phyloP scores from a whole-genome alignment of 192 early-diverging fungal genomes.

The Backusella liffmaniae region DNA sequence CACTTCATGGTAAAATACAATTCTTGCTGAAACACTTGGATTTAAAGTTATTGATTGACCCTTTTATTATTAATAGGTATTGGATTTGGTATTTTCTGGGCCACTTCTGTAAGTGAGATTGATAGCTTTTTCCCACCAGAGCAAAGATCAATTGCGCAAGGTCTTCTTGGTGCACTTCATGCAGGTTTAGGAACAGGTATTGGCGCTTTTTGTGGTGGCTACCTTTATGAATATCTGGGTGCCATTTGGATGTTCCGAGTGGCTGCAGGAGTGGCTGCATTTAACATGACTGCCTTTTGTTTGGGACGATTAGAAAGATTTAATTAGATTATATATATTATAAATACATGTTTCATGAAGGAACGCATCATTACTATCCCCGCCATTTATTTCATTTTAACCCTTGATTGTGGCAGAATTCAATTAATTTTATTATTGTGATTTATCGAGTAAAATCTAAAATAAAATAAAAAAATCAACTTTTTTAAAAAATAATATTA shows the following conservation, averaged over 20 bases:
- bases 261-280: background rate
- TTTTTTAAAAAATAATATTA: no score
- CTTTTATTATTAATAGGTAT: slow-evolving; percentile 11
- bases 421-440: background rate
- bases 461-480: no score
- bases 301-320: slow-evolving; percentile 9
- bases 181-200: slow-evolving; percentile 28
- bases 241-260: slow-evolving; percentile 10
- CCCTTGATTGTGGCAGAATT: slow-evolving; percentile 1
- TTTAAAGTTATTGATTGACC: background rate
- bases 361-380: background rate
- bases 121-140: slow-evolving; percentile 33
- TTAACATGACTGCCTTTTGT: slow-evolving; percentile 4
- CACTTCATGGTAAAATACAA: slow-evolving; percentile 27
- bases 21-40: background rate
- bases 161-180: slow-evolving; percentile 28
- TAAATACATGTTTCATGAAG: background rate
- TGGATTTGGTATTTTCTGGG: slow-evolving; percentile 30
- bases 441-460: background rate
- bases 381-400: background rate
- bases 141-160: slow-evolving; percentile 35
- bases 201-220: slow-evolving; percentile 25
- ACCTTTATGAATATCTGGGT: slow-evolving; percentile 28
- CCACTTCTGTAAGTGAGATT: slow-evolving; percentile 30
- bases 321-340: background rate